These are phyloP conservation scores for Camellia japonica DNA, from an alignment of 148 eudicot genomes.

Conservation along the genomic window DNA sequence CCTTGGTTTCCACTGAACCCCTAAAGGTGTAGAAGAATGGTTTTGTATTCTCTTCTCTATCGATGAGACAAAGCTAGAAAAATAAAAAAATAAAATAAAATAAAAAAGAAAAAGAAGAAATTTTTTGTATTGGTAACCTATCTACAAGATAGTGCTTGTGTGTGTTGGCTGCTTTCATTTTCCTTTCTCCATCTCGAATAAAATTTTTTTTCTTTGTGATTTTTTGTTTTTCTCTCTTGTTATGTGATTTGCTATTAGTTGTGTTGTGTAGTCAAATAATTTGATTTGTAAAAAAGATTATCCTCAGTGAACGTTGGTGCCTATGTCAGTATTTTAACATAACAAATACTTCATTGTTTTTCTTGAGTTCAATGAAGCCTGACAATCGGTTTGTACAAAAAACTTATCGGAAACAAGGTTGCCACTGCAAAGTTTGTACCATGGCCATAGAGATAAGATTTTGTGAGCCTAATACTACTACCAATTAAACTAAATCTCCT, in stretches of 20 bases:
- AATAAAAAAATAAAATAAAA: background rate
- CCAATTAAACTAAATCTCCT: constrained; percentile 77
- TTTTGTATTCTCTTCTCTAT: background rate
- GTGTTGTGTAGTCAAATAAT: background rate
- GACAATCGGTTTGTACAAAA: constrained; percentile 43
- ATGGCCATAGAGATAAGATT: constrained; percentile 89
- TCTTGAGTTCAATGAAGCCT: constrained; percentile 7
- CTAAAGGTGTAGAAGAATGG: background rate
- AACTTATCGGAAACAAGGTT: constrained; percentile 87
- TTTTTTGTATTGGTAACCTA: background rate
- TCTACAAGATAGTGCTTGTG: background rate
- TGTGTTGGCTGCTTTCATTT: background rate
- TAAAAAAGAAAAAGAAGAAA: background rate
- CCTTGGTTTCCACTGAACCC: background rate
- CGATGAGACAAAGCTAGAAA: background rate
- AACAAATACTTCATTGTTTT: background rate
- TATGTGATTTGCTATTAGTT: background rate
- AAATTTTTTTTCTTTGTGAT: background rate
- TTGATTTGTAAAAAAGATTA: background rate
- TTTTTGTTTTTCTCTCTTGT: background rate
- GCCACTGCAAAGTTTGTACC: constrained; percentile 48
- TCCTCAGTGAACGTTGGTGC: background rate
- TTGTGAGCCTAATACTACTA: constrained; percentile 68
- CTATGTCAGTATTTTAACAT: background rate
- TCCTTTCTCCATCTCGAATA: background rate